phyloP scores from a whole-genome alignment of 2,329 filamentous ascomycete species.

The Colletotrichum filicis region DNA sequence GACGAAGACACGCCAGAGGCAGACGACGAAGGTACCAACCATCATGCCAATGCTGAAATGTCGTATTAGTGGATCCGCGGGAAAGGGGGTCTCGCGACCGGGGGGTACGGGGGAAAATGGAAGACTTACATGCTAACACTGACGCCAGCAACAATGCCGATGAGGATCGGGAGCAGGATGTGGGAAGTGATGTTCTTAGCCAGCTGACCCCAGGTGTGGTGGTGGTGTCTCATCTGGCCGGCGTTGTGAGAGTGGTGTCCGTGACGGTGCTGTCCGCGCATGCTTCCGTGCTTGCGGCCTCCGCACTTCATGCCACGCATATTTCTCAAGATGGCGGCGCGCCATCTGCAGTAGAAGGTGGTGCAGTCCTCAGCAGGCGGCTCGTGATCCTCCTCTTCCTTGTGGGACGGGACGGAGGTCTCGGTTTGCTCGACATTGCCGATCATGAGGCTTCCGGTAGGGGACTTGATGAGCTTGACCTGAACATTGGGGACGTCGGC shows the following conservation, averaged over 20 bases:
- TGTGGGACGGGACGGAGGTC: conserved; percentile 32
- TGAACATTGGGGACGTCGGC: conserved; percentile 65
- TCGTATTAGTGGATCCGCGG: conserved; percentile 41
- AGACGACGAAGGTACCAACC: conserved; percentile 70
- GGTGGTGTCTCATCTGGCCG: conserved; percentile 41
- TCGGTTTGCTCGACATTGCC: conserved; percentile 55
- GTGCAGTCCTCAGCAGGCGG: conserved; percentile 44
- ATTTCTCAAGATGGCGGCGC: conserved; percentile 56
- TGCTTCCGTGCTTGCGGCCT: conserved; percentile 38
- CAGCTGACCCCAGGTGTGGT: conserved; percentile 57
- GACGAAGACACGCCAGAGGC: conserved; percentile 64
- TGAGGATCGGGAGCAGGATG: conserved; percentile 73
- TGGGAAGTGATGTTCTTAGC: conserved; percentile 68
- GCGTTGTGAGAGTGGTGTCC: conserved; percentile 42
- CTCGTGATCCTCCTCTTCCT: conserved; percentile 40
- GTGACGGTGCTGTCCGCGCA: conserved; percentile 38
- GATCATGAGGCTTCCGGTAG: conserved; percentile 65
- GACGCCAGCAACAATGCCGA: conserved; percentile 76
- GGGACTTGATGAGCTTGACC: conserved; percentile 71
- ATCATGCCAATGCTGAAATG: conserved; percentile 69
- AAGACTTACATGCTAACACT: conserved; percentile 69
- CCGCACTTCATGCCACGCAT: conserved; percentile 49
- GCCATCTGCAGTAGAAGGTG: conserved; percentile 66
- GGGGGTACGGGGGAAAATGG: neutral
- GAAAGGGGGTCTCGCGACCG: neutral